Conservation (phyloP, 192 early-diverging fungal species). For the Backusella luteola region DNA sequence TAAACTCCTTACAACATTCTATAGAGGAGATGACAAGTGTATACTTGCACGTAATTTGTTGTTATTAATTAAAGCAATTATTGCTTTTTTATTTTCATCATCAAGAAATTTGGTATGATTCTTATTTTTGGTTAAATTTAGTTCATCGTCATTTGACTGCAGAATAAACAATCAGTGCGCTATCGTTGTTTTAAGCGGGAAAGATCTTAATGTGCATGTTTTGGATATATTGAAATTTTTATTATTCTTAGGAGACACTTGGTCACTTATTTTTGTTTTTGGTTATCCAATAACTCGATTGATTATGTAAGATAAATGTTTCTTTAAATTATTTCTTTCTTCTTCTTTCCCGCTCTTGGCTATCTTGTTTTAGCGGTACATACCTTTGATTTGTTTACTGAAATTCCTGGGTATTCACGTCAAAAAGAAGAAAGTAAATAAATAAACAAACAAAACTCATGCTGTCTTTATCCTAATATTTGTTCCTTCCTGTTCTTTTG, state of each 20-base stretch:
- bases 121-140: conserved; percentile 1
- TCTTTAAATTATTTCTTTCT: no score
- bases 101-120: background rate
- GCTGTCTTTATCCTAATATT: no score
- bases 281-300: background rate
- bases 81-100: conserved; percentile 4
- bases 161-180: conserved; percentile 1
- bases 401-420: no score
- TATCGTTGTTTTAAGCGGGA: background rate
- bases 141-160: background rate
- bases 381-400: no score
- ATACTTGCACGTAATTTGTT: background rate
- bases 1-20: background rate
- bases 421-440: no score
- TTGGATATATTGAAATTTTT: background rate
- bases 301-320: background rate
- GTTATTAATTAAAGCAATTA: background rate
- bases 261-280: background rate
- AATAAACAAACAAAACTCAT: no score
- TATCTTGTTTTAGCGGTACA: no score
- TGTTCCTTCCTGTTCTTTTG: no score
- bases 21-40: background rate
- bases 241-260: background rate
- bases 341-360: no score
- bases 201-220: background rate